Base-by-base conservation (phyloP, 768 basidiomycete genomes). In the Leccinum longicurvipes region DNA sequence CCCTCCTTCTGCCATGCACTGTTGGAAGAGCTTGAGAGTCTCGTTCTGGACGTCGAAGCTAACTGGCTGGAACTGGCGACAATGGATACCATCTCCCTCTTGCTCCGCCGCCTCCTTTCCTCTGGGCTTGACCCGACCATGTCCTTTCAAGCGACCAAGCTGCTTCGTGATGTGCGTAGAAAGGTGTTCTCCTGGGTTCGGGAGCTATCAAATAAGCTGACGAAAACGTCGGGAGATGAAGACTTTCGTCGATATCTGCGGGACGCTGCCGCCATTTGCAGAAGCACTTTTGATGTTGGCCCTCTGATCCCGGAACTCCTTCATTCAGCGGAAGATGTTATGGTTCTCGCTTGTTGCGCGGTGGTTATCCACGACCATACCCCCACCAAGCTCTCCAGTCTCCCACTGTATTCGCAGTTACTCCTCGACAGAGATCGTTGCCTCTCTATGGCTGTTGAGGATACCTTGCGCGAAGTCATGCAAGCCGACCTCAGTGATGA, bases 401-500 rank as follows among this genome's bases (percentile, higher is more conserved):
- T 54, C 19, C 47, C 52, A 10, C 4, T 51, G 0, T 52, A 63
- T 42, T 59, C 70, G 3, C 60, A 54, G 4, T 52, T 60, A 41
- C 57, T 75, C 15, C 63, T 74, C 6, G 61, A 63, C 21, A 66
- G 72, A 19, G 68, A 76, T 57, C 64, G 65, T 10, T 67, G 72
- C 5, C 56, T 77, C 17, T 71, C 73, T 0, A 55, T 71, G 48
- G 47, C 44, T 23, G 50, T 76, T 2, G 72, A 73, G 53, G 7
- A 17, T 3, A 8, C 46, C 17, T 12, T 75, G 25, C 14, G 50
- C 0, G n/a, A 46, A 2, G 25, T 58, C 3, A 65, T 73, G 32
- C 19, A 48, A 11, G 36, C 28, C 4, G 50, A 52, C 21, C 0
- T 7, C 1, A 41, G 58, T 14, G 50, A 50, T 28, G 8, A 28